Evolutionary conservation across 805 yeast genomes (phyloP).

Genomic region (Candida endomychidarum): DNA sequence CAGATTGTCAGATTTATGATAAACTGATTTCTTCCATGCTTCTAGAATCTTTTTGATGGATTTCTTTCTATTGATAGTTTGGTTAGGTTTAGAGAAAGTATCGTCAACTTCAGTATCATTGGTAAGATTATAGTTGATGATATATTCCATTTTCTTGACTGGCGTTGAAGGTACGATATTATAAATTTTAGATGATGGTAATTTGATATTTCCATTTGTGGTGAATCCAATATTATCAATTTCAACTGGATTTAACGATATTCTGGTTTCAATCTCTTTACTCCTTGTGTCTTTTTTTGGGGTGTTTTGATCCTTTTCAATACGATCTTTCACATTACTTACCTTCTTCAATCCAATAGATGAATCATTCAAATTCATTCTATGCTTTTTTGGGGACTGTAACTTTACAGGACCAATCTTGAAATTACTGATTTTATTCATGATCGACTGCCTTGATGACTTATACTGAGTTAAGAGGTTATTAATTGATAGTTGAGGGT

Average conservation of each 20-base stretch:
- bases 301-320: too few relatives aligned
- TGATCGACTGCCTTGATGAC: conserved; percentile 26
- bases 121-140: conserved; percentile 1
- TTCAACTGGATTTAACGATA: conserved; percentile 12
- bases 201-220: conserved; percentile 47
- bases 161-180: conserved; percentile 66
- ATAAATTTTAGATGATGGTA: conserved; percentile 49
- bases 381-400: conserved; percentile 22
- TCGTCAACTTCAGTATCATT: conserved; percentile 1
- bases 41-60: conserved; percentile 40
- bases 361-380: conserved; percentile 41
- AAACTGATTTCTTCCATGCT: conserved; percentile 41
- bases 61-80: conserved; percentile 26
- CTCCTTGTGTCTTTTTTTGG: neutral
- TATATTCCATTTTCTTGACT: conserved; percentile 55
- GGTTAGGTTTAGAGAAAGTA: conserved; percentile 8
- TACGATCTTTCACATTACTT: too few relatives aligned
- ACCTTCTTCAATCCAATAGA: conserved; percentile 36
- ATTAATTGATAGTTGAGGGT: conserved; percentile 38
- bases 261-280: conserved; percentile 2
- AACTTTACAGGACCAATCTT: conserved; percentile 1
- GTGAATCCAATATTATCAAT: conserved; percentile 41
- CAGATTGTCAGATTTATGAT: conserved; percentile 15
- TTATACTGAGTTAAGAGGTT: conserved; percentile 40
- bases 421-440: conserved; percentile 13